Conservation (phyloP, 2,329 filamentous ascomycete genomes). For the Teratosphaeria epicoccoides region DNA sequence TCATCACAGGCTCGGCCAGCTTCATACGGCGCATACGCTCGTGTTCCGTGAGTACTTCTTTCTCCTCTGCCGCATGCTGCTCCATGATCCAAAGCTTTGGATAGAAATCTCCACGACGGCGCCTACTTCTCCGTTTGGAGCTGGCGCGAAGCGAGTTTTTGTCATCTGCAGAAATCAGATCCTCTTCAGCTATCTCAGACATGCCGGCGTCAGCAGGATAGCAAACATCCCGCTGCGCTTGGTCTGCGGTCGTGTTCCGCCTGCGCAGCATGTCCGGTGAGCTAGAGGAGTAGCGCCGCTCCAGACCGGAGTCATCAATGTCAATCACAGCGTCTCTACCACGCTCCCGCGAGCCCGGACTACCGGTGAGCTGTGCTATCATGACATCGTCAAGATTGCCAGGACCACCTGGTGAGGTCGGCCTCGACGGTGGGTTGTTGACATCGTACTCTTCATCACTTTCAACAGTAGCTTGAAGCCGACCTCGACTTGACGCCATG, state of each 20-base stretch:
- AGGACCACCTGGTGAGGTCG: slow-evolving; percentile 43
- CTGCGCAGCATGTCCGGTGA: slow-evolving; percentile 31
- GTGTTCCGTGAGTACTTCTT: slow-evolving; percentile 58
- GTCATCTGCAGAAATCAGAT: slow-evolving; percentile 29
- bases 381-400: slow-evolving; percentile 53
- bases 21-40: slow-evolving; percentile 69
- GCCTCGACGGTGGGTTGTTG: slow-evolving; percentile 55
- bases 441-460: slow-evolving; percentile 44
- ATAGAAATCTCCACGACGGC: background rate
- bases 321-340: slow-evolving; percentile 40
- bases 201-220: slow-evolving; percentile 64
- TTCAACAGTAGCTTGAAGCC: slow-evolving; percentile 5
- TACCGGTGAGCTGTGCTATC: slow-evolving; percentile 53
- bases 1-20: slow-evolving; percentile 84
- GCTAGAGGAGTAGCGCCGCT: slow-evolving; percentile 22
- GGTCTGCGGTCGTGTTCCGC: slow-evolving; percentile 46
- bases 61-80: slow-evolving; percentile 84
- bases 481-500: slow-evolving; percentile 5
- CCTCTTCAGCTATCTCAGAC: slow-evolving; percentile 74
- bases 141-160: background rate
- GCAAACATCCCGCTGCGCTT: slow-evolving; percentile 80
- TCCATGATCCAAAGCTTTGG: slow-evolving; percentile 48
- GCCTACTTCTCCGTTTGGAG: background rate
- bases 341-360: slow-evolving; percentile 21
- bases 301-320: slow-evolving; percentile 32